Evolutionary conservation across 2,329 filamentous ascomycete genomes (phyloP), one percentile per base, ranked within the genome.

Genomic region (Diaporthe citriasiana): DNA sequence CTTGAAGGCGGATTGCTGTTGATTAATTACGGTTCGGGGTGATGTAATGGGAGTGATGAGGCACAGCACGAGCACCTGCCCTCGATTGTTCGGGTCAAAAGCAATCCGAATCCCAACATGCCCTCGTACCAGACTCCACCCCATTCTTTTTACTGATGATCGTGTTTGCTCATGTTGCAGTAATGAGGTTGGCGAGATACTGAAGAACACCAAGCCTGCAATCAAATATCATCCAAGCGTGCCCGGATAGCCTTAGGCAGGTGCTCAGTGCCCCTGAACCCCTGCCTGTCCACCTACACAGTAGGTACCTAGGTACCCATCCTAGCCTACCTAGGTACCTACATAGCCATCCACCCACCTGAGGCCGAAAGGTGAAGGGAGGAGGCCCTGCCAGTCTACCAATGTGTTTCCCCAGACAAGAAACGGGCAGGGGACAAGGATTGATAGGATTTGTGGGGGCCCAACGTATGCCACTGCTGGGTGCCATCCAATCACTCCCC

Each of bases 151-250:
- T 8, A n/a, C 22, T 53, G 63, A 22, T 68, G 63, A 68, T 68
- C 63, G 63, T 68, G n/a, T 68, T 47, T 47, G n/a, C 63, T 68
- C 45, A 66, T 51, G 63, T 66, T 38, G 63, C 63, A 66, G 63
- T 66, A 66, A 68, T 68, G 53, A 68, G 63, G 63, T 68, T 68
- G 63, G 63, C 63, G 63, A 68, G 45, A 68, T 68, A 68, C 33
- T 40, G 63, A 68, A 68, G 33, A 68, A 68, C 63, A 68, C 22
- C 63, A 68, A 22, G 63, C 63, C 63, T 68, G 63, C n/a, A 68
- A 68, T 68, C 63, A 53, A 68, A 68, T 68, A 30, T 68, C 63
- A 51, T 63, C 57, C 38, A 63, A 22, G 38, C 33, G 5, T 47
- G 13, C n/a, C 25, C 27, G 51, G 53, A 35, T 40, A 55, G 13